Base-by-base conservation (phyloP, 2,329 filamentous ascomycete species). In the Ceratocystis destructans region DNA sequence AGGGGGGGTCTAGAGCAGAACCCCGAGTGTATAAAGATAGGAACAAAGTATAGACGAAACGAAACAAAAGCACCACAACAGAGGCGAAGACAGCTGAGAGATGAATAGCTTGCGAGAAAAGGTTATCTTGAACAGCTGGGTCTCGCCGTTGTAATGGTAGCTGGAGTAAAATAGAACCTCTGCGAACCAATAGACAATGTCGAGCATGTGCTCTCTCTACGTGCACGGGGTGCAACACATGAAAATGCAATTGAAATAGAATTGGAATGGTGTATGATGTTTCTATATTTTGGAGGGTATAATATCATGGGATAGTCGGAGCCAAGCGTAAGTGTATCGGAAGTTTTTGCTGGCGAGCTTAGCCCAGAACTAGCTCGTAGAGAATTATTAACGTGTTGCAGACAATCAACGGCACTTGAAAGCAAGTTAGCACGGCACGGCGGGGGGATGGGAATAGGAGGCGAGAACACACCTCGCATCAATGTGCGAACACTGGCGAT, bases 401-500 rank as follows among this genome's bases (percentile, higher is more conserved):
- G 69, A 85, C 83, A 76, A 96, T 95, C 69, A 96, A 77, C 15
- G 90, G 91, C 80, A 93, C 90, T 94, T 20, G 20, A 20, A 22
- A 33, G 20, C 44, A 20, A 33, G 22, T 66, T 62, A 53, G 48
- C 10, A 45, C 3, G 41, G 44, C 8, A 46, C 33, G 15, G 31
- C 10, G 7, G 45, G 61, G 46, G 28, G 22, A 12, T 20, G 17
- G 37, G 22, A 28, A 7, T 10, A 2, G 20, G 10, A 71, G 41
- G 1, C 22, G 22, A 53, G 37, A 17, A 71, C 75, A 64, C 72
- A 96, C 92, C 91, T 79, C 93, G 84, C 90, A 96, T 96, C 65
- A 97, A 79, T 67, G 90, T 96, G 75, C 93, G 82, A 71, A 96
- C 87, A 72, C 89, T 94, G 45, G 89, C 89, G 70, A 97, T 94